A percentile compares a stretch with the other conserved stretches of the same genome.
These are phyloP conservation scores for Colletotrichum australisinense DNA, from an alignment of 2,329 filamentous ascomycete species.

Conservation along the genomic window DNA sequence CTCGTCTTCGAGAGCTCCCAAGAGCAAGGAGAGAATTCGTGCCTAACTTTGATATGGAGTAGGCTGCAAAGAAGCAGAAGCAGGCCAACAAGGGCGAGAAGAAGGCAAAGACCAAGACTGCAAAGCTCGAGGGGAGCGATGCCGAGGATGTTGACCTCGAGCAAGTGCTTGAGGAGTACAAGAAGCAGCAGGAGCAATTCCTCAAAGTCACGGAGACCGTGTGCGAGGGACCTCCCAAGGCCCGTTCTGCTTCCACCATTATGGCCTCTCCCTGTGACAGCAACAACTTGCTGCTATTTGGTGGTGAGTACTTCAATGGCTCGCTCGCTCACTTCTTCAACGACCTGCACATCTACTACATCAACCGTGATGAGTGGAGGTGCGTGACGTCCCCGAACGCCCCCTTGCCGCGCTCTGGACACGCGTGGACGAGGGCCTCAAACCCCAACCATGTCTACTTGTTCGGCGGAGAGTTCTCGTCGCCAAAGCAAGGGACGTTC, in stretches of 20 bases:
- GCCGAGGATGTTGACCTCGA: constrained; percentile 94
- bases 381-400: constrained; percentile 91
- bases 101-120: constrained; percentile 77
- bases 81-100: constrained; percentile 92
- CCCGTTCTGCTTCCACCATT: constrained; percentile 83
- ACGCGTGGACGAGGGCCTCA: constrained; percentile 92
- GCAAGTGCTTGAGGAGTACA: constrained; percentile 91
- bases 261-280: constrained; percentile 87
- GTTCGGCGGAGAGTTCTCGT: constrained; percentile 96
- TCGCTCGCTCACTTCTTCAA: constrained; percentile 81
- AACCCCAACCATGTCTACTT: constrained; percentile 89
- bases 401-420: constrained; percentile 88
- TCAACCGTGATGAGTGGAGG: constrained; percentile 90
- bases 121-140: constrained; percentile 84
- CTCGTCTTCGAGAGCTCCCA: neutral
- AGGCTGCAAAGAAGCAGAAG: constrained; percentile 77
- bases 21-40: constrained; percentile 3
- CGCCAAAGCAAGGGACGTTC: constrained; percentile 96
- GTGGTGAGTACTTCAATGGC: constrained; percentile 96
- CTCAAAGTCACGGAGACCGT: constrained; percentile 90
- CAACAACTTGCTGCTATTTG: constrained; percentile 91
- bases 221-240: constrained; percentile 76
- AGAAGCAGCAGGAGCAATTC: constrained; percentile 92
- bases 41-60: constrained; percentile 37
- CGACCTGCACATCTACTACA: constrained; percentile 77